Base-by-base conservation (phyloP, 257 asterid genomes). In the Asclepias syriaca region DNA sequence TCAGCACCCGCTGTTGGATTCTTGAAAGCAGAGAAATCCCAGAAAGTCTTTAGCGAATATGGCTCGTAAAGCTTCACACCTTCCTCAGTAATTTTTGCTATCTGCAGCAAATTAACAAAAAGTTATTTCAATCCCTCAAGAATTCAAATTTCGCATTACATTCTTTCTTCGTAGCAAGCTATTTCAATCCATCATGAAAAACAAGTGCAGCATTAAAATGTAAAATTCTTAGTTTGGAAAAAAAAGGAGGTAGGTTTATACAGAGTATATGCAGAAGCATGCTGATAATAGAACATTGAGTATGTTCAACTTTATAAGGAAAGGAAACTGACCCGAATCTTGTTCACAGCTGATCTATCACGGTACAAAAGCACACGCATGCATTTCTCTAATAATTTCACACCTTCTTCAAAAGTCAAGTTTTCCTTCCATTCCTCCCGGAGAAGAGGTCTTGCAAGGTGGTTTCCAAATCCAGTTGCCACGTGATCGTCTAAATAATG, bases 301-400 rank as follows among this genome's bases (percentile, higher is more conserved):
- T 27, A 27, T 39, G 32, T 45, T 18, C 46, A 5, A 37, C 39
- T 3, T 43, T 6, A 39, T 18, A 37, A 70, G 63, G 54, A 37
- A 37, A 70, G 59, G 54, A 70, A 66, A 75, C 32, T 48, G 5
- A 94, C 99, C 95, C 90, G 97, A 53, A 94, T 87, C 86, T 90
- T 94, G 92, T 94, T 94, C 80, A 94, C 87, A 53, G 99, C 99
- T 61, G 99, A 94, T 84, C 98, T 85, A 75, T 94, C 99, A 50
- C 99, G 97, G 69, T 94, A 94, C 51, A 94, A 88, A 71, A 94
- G 99, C 82, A 94, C 99, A 4, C 96, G 96, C 99, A 91, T 88
- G 85, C 99, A 91, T 78, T 94, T 94, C 85, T 91, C 97, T 84
- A 94, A 85, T 56, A 94, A 67, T 76, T 83, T 87, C 14, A 94